Evolutionary conservation across 352 stramenopile genomes (phyloP), one percentile per base, ranked within the genome.

Genomic region (Phytophthora megakarya): DNA sequence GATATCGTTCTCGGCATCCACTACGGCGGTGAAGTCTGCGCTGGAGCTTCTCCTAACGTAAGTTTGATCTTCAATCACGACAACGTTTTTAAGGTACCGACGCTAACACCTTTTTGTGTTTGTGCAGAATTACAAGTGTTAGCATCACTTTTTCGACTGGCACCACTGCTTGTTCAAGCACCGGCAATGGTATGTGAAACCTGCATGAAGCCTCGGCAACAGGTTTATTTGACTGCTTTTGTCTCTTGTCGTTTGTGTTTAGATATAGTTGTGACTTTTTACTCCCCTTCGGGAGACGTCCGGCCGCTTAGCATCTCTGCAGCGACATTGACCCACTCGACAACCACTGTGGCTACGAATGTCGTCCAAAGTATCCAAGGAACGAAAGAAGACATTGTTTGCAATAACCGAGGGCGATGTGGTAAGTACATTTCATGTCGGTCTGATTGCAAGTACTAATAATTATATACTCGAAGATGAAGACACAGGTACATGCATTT

Each of bases 371-470:
- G 54, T 7, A 72, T 48, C 0, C 48, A 57, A 23, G 83, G 78
- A 9, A 93, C 78, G 5, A 93, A 82, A 52, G 88, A 92, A 50
- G 76, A 92, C 47, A 64, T 39, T 11, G 69, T 89, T 37, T 96
- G 88, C 78, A 88, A 91, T 57, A 89, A 88, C 37, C 81, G 81
- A n/a, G 84, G 84, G 0, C 76, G 79, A 44, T 93, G 84, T 21
- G 77, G 83, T 92, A 56, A 10, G 76, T 77, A n/a, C n/a, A n/a
- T n/a, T n/a, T n/a, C n/a, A n/a, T n/a, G n/a, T n/a, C n/a, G n/a
- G n/a, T n/a, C n/a, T 11, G 21, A 50, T 9, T 22, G 1, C 30
- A 22, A n/a, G n/a, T 15, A n/a, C 19, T 55, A 25, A 40, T 35
- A n/a, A 25, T 28, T 46, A 7, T 4, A 35, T 52, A 12, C 11